Conservation (phyloP, 768 basidiomycete species). For the Cyclocybe aegerita region DNA sequence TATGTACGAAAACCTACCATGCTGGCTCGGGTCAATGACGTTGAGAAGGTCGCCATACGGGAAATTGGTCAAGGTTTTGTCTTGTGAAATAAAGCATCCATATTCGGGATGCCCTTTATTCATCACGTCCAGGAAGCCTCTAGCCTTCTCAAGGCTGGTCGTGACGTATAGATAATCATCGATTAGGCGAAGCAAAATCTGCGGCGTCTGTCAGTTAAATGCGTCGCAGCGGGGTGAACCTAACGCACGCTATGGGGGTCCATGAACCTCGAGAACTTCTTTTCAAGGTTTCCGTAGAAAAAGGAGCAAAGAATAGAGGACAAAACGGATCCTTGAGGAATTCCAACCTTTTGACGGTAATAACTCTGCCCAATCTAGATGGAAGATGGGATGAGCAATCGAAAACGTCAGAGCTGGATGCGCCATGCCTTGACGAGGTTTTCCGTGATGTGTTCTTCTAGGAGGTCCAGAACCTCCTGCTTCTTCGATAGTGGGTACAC, state of each 20-base stretch:
- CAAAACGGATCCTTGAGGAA: constrained; percentile 97
- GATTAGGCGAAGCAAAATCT: constrained; percentile 84
- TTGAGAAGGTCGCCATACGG: constrained; percentile 57
- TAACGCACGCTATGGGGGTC: constrained; percentile 57
- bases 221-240: not conserved
- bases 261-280: constrained; percentile 49
- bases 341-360: constrained; percentile 89
- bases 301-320: constrained; percentile 91
- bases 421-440: constrained; percentile 82
- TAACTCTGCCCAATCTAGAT: constrained; percentile 75
- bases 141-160: constrained; percentile 58
- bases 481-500: constrained; percentile 54
- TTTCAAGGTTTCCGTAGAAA: constrained; percentile 93
- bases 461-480: constrained; percentile 64
- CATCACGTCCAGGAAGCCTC: constrained; percentile 75
- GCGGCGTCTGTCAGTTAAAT: not conserved
- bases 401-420: not conserved
- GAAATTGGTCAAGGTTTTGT: constrained; percentile 91
- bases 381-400: constrained; percentile 1
- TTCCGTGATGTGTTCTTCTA: constrained; percentile 87
- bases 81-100: constrained; percentile 85
- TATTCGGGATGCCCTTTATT: constrained; percentile 87
- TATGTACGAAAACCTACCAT: constrained; percentile 13
- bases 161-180: constrained; percentile 95
- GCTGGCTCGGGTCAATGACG: constrained; percentile 46